Percentiles rank a stretch among this genome's conserved stretches.
These are phyloP conservation scores for Globisporangium acanthophoron DNA, from an alignment of 352 stramenopile species.

Conservation along the genomic window DNA sequence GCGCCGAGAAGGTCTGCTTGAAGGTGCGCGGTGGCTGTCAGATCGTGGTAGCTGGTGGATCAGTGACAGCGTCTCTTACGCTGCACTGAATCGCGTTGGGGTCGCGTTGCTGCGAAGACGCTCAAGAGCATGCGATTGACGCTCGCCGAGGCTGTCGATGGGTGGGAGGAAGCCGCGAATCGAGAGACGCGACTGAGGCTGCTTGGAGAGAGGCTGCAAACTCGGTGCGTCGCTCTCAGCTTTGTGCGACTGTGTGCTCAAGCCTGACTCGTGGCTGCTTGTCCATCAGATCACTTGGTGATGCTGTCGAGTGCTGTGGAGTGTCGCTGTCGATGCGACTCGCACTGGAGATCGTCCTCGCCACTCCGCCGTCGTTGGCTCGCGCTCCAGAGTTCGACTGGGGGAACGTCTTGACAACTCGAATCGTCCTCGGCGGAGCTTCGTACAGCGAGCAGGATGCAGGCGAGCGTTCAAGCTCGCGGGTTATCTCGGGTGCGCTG, in stretches of 20 bases:
- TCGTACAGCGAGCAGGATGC: neutral
- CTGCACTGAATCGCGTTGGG: neutral
- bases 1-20: slow-evolving; percentile 1
- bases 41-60: neutral
- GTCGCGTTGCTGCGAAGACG: neutral
- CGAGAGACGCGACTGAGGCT: neutral
- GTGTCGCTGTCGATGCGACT: slow-evolving; percentile 10
- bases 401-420: neutral
- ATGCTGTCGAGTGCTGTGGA: neutral
- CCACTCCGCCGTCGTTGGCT: neutral
- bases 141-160: slow-evolving; percentile 8
- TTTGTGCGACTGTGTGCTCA: neutral
- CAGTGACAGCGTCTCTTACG: neutral
- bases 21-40: neutral
- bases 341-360: slow-evolving; percentile 9
- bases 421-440: slow-evolving; percentile 2
- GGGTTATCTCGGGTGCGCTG: slow-evolving; percentile 1
- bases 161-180: neutral
- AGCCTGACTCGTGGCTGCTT: no score
- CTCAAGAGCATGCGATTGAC: slow-evolving; percentile 9
- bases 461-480: neutral
- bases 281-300: neutral
- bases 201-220: slow-evolving; percentile 10
- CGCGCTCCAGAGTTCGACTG: neutral
- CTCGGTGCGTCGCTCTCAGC: slow-evolving; percentile 1